A percentile compares a stretch with the other conserved stretches of the same genome.
Conservation (phyloP, 1,284 basidiomycete genomes). For the Ceratobasidium sp. region DNA sequence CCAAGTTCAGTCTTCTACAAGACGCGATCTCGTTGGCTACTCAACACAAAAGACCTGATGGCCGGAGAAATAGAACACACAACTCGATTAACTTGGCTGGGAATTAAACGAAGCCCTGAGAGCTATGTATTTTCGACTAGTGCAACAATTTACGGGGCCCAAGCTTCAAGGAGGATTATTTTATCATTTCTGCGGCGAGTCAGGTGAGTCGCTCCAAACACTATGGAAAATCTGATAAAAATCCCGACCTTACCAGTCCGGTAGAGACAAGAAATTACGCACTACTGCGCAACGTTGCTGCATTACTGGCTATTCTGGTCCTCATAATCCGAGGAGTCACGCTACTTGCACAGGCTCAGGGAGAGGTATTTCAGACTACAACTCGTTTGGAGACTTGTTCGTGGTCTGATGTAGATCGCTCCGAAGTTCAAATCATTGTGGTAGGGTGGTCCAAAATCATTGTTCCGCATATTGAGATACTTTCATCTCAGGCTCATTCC, state of each 20-base stretch:
- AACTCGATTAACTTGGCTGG: not conserved
- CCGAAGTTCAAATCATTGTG: constrained; percentile 1
- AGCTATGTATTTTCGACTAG: constrained; percentile 1
- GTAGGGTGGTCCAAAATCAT: not conserved
- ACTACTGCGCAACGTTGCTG: constrained; percentile 10
- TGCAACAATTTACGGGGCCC: constrained; percentile 5
- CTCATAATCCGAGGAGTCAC: not conserved
- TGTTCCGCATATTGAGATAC: not conserved
- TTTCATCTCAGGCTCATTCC: not conserved
- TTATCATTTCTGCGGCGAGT: constrained; percentile 10
- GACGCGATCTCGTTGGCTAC: constrained; percentile 4
- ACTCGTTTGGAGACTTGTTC: constrained; percentile 10
- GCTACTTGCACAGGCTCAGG: constrained; percentile 14
- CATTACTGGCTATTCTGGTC: not conserved
- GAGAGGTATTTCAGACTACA: constrained; percentile 17
- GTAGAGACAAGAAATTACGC: constrained; percentile 23
- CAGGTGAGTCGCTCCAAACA: not conserved
- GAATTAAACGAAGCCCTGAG: not conserved
- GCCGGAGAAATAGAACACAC: constrained; percentile 5
- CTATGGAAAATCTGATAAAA: not conserved
- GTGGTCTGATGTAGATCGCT: not conserved
- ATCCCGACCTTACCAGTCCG: not conserved
- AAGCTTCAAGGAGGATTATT: not conserved
- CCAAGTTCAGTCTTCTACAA: not conserved
- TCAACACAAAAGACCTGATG: constrained; percentile 27